Percentiles rank a stretch among this genome's conserved stretches.
phyloP scores from a whole-genome alignment of 1,284 basidiomycete genomes.

The Ustanciosporium gigantosporum region DNA sequence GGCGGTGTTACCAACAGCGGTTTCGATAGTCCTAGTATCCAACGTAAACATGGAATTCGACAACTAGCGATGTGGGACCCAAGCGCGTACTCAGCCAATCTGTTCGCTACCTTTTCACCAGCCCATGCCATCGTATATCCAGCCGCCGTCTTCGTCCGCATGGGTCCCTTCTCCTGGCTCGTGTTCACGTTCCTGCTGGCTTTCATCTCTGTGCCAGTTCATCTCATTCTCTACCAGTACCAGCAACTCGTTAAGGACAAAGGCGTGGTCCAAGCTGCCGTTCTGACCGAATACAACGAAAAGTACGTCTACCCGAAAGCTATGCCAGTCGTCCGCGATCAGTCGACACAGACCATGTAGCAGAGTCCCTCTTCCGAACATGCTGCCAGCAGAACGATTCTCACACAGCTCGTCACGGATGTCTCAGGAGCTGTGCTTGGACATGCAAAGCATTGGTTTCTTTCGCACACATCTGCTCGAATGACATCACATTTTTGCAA shows the following conservation, averaged over 20 bases:
- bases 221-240: constrained; percentile 32
- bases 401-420: no score
- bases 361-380: constrained; percentile 2
- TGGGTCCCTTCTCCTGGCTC: constrained; percentile 16
- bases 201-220: constrained; percentile 20
- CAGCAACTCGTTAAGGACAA: constrained; percentile 43
- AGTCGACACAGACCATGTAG: constrained; percentile 27
- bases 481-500: no score
- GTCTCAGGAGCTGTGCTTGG: no score
- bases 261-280: constrained; percentile 34
- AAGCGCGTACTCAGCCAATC: constrained; percentile 19
- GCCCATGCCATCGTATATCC: constrained; percentile 29
- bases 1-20: neutral
- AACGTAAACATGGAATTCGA: constrained; percentile 22
- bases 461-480: neutral
- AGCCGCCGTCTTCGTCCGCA: constrained; percentile 12
- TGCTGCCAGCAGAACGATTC: neutral
- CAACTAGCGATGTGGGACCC: constrained; percentile 40
- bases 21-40: constrained; percentile 13
- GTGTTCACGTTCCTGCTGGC: constrained; percentile 17
- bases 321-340: constrained; percentile 39
- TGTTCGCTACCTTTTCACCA: constrained; percentile 32
- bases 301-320: constrained; percentile 47
- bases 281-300: constrained; percentile 47
- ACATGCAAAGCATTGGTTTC: no score